Evolutionary conservation across 202 grass and related monocot species (phyloP), one percentile per base, ranked within the genome.

Genomic region (Digitaria exilis): DNA sequence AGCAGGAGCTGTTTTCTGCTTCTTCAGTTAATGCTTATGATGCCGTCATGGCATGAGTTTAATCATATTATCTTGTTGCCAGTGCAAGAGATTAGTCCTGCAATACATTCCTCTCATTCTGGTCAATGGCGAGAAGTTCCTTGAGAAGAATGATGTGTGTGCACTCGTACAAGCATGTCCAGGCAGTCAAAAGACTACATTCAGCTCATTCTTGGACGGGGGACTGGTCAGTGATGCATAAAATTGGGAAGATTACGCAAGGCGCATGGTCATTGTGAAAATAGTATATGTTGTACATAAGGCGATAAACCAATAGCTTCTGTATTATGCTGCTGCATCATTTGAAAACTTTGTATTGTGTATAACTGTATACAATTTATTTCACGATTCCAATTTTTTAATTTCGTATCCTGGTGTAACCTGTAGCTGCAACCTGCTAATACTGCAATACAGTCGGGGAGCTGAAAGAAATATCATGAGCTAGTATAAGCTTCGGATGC

Each of bases 11-110:
- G 1, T 58, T 65, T 2, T 67, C 6, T 81, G 5, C 45, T 81
- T 76, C n/a, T 77, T 73, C 9, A 21, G 24, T 46, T 69, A 24
- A 46, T 17, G 0, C n/a, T n/a, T 26, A 52, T 43, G 17, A 31
- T 48, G 37, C 45, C 73, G 59, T 8, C 16, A 80, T 66, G 51
- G 18, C 65, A 34, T 75, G 43, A n/a, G 30, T 60, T 78, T 21
- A 9, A 64, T 67, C 19, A 54, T 32, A 50, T 51, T 30, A 17
- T 62, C 65, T 80, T 16, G 22, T 28, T 77, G 25, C 26, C 84
- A 98, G 95, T 98, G 95, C 89, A 98, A 98, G 95, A 88, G 75
- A 52, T 44, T 98, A 89, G 92, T 98, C 83, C 88, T 98, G 63
- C 84, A 93, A 31, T 98, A 95, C 43, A 30, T 82, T 9, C 95